Evolutionary conservation across 768 basidiomycete genomes (phyloP).

Genomic region (Lactarius sanguifluus): DNA sequence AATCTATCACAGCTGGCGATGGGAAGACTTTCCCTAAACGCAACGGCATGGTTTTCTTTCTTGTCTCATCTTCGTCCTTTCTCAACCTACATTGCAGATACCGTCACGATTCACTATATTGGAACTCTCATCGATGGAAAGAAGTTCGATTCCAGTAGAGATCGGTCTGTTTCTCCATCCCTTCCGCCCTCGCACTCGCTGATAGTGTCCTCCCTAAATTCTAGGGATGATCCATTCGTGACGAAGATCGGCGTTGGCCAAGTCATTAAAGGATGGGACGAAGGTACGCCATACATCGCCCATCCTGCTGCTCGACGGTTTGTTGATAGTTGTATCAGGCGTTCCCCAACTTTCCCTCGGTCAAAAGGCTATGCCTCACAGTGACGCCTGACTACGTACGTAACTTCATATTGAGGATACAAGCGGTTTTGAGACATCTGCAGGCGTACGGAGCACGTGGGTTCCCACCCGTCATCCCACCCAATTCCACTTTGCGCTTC

Average conservation of each 20-base stretch:
- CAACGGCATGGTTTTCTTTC: constrained; percentile 53
- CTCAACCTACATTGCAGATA: constrained; percentile 46
- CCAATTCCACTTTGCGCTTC: constrained; percentile 72
- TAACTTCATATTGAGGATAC: constrained; percentile 30
- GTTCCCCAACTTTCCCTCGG: constrained; percentile 77
- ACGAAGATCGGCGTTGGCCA: constrained; percentile 76
- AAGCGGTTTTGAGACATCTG: constrained; percentile 13
- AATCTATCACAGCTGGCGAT: constrained; percentile 60
- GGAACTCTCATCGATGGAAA: constrained; percentile 65
- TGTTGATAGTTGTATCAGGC: constrained; percentile 43
- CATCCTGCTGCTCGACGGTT: neutral
- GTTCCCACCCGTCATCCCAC: constrained; percentile 76
- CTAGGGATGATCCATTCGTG: constrained; percentile 58
- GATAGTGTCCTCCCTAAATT: constrained; percentile 6
- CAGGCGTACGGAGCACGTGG: constrained; percentile 76
- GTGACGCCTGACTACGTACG: constrained; percentile 78
- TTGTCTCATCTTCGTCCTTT: constrained; percentile 9
- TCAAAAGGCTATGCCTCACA: constrained; percentile 64
- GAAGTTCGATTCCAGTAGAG: constrained; percentile 74
- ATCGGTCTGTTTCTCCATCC: constrained; percentile 51
- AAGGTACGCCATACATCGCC: constrained; percentile 50
- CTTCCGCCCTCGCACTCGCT: constrained; percentile 19
- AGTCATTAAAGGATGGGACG: constrained; percentile 91
- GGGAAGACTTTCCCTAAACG: constrained; percentile 59
- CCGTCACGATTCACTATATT: constrained; percentile 74